Conservation (phyloP, 139 green algal species). For the Chlamydomonas applanata region DNA sequence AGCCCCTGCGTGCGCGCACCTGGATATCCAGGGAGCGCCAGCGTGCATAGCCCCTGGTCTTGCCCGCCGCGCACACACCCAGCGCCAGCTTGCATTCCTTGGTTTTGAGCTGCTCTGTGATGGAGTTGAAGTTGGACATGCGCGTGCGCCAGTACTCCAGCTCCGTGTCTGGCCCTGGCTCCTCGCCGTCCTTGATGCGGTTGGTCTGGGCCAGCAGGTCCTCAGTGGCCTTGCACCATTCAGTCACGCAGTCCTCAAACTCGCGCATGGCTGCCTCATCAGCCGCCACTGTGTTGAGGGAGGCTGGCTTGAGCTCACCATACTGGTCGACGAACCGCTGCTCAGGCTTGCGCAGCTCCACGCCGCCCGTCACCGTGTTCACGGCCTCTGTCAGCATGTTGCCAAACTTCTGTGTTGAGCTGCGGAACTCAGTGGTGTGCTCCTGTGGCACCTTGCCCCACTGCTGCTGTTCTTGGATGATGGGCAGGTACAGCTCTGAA, state of each 20-base stretch:
- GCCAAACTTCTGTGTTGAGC: constrained; percentile 60
- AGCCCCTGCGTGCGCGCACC: constrained; percentile 31
- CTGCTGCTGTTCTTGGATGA: constrained; percentile 66
- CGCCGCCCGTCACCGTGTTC: constrained; percentile 51
- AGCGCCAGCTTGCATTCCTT: constrained; percentile 75
- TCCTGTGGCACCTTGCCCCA: constrained; percentile 61
- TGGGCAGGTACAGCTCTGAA: constrained; percentile 76
- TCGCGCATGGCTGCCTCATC: constrained; percentile 37
- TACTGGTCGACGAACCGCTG: constrained; percentile 48
- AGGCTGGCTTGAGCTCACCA: constrained; percentile 51
- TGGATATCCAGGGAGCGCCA: constrained; percentile 83
- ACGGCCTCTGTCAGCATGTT: constrained; percentile 70
- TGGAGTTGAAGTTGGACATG: constrained; percentile 78
- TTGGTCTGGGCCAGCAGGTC: constrained; percentile 51
- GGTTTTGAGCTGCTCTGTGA: constrained; percentile 84
- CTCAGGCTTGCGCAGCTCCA: constrained; percentile 75
- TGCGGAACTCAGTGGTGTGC: constrained; percentile 41
- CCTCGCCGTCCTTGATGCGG: constrained; percentile 52
- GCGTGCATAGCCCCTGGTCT: constrained; percentile 52
- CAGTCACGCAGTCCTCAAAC: constrained; percentile 57
- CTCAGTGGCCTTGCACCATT: constrained; percentile 71
- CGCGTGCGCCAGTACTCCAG: constrained; percentile 82
- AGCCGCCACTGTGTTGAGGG: constrained; percentile 53
- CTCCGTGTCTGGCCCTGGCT: constrained; percentile 83
- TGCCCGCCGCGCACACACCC: constrained; percentile 61